Base-by-base conservation (phyloP, 2,329 filamentous ascomycete species). In the Fusarium scirpi region DNA sequence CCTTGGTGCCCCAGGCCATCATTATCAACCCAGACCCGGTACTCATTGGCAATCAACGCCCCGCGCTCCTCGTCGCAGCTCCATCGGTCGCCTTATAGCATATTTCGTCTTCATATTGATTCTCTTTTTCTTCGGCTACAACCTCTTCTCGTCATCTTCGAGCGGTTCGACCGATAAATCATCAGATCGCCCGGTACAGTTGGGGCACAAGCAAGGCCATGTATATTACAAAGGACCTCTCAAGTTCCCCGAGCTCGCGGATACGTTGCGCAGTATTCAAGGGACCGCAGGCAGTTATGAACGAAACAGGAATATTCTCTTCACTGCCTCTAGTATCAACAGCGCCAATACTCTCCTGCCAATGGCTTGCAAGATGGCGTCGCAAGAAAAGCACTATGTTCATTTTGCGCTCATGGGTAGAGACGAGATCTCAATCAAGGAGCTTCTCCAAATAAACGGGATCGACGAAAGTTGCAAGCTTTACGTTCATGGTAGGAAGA, bases 291-390 rank as follows among this genome's bases (percentile, higher is more conserved):
- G 90, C 7, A 79, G 80, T 51, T 82, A 82, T 56, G 67, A 77
- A 32, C 77, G 81, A 40, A 93, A 92, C 75, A 87, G 87, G 53
- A 94, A 94, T 74, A 86, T 97, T 18, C 80, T 98, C 5, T 97
- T 97, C 77, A 91, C 90, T 7, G 90, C 92, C 6, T 90, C 92
- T 0, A 94, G 86, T 65, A 80, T 97, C 53, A 87, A 87, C 78
- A 96, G 93, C 76, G 89, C 90, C 18, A 87, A 92, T 0, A 86
- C 87, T 32, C 78, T 98, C 56, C 82, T 97, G 32, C 94, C 94
- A 1, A 84, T 97, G 76, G 93, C 94, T 8, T 98, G 96, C 79
- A 88, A 93, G 74, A 98, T 98, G 94, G 90, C 90, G 9, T 79
- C 79, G 24, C 86, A 90, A 79, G 85, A 87, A 59, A 84, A 87